Evolutionary conservation across 2,329 filamentous ascomycete genomes (phyloP), one percentile per base, ranked within the genome.

Genomic region (Decorospora gaudefroyi): DNA sequence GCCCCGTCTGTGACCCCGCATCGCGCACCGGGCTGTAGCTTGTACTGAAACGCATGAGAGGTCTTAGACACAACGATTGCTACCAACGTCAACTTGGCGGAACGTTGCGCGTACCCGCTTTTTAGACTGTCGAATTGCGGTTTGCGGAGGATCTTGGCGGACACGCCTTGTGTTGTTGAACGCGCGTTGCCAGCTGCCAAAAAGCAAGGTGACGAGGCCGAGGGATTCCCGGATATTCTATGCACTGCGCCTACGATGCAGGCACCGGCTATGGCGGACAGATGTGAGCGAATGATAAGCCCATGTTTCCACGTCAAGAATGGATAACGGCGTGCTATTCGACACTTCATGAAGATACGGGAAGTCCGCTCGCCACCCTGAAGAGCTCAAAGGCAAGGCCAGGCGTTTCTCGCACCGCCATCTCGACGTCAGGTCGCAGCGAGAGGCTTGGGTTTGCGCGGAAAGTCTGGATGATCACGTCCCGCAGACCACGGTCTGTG

Each of bases 361-460:
- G 74, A 26, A 77, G 55, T 1, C 75, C 76, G 30, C 72, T 71
- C 18, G 73, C 74, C 46, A 77, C 67, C 46, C 75, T 72, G 62
- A 72, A 77, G 6, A 78, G 67, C 51, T 78, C 76, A 48, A 74
- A 72, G 8, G 75, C 74, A 25, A 78, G 62, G n/a, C 65, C 65
- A 2, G 75, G 74, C 10, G 73, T 75, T 18, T 74, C 72, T 32
- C 72, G 68, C 34, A 78, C 68, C 12, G 68, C 65, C 17, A 64
- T 55, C 46, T 72, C 72, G n/a, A 78, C 68, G 34, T 77, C 75
- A 32, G 70, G 67, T 10, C 75, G 74, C 25, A 68, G 68, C 2
- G 71, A 73, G 6, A 78, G 62, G 27, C 72, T 67, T 11, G 75
- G 75, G 42, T 77, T 72, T 11, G 59, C 69, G 30, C 72, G 68